These are phyloP conservation scores for Phaseolus lunatus DNA, from an alignment of 306 rosid species.

Conservation along the genomic window DNA sequence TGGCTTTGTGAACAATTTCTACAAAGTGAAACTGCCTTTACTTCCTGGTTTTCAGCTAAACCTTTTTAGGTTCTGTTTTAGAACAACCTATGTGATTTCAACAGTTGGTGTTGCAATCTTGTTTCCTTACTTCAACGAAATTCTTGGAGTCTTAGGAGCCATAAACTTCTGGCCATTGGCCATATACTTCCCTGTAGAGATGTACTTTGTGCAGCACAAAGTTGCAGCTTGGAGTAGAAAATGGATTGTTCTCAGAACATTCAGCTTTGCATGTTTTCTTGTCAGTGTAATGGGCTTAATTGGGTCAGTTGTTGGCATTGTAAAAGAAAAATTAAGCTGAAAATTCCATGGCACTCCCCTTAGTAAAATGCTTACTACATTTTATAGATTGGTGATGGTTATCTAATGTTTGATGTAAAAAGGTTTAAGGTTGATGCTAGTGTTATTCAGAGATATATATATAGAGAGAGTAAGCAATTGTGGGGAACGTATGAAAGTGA, in stretches of 20 bases:
- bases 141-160: slow-evolving; percentile 85
- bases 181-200: slow-evolving; percentile 86
- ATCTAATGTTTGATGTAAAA: slow-evolving; percentile 11
- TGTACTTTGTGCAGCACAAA: slow-evolving; percentile 82
- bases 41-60: slow-evolving; percentile 56
- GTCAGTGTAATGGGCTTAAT: slow-evolving; percentile 62
- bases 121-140: slow-evolving; percentile 87
- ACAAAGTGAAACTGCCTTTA: slow-evolving; percentile 64
- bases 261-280: slow-evolving; percentile 77
- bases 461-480: not conserved
- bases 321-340: slow-evolving; percentile 36
- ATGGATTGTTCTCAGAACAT: slow-evolving; percentile 70
- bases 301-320: slow-evolving; percentile 77
- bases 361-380: not conserved
- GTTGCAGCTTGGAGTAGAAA: slow-evolving; percentile 67
- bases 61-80: slow-evolving; percentile 65
- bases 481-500: not conserved
- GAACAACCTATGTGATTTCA: slow-evolving; percentile 73
- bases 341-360: not conserved
- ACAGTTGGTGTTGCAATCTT: slow-evolving; percentile 69
- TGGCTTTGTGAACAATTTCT: slow-evolving; percentile 59
- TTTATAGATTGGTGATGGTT: not conserved
- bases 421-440: slow-evolving; percentile 1
- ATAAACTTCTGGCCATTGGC: slow-evolving; percentile 89
- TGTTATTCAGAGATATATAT: not conserved